Conservation (phyloP, 2,329 filamentous ascomycete genomes). For the Cytospora schulzeri region DNA sequence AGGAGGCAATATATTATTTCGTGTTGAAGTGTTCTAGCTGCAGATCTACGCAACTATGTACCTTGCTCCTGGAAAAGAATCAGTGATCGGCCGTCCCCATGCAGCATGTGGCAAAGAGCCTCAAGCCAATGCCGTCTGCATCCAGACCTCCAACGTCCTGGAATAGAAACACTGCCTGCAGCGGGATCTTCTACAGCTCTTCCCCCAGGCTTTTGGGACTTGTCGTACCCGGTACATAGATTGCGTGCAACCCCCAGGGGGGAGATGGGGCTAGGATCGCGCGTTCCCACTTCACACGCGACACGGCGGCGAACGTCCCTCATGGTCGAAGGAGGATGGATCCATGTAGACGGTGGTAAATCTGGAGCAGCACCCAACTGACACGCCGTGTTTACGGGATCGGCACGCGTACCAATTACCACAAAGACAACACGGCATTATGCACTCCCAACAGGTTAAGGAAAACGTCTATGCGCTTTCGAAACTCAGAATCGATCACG, state of each 20-base stretch:
- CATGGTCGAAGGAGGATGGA: neutral
- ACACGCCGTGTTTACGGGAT: neutral
- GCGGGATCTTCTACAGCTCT: neutral
- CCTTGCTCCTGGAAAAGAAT: slow-evolving; percentile 3
- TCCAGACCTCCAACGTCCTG: neutral
- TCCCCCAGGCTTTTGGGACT: neutral
- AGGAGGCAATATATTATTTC: neutral
- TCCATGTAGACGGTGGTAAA: neutral
- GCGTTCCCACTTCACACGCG: neutral
- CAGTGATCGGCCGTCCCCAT: slow-evolving; percentile 13
- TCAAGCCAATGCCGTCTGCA: slow-evolving; percentile 15
- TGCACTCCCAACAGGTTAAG: neutral
- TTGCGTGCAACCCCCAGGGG: neutral
- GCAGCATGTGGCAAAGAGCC: slow-evolving; percentile 18
- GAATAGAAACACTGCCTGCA: neutral
- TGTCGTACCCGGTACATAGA: neutral
- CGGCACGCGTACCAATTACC: neutral
- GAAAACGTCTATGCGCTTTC: neutral
- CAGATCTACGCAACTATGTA: slow-evolving; percentile 2
- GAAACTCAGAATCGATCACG: neutral
- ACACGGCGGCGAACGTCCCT: neutral
- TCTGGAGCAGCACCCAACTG: neutral
- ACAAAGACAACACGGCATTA: neutral
- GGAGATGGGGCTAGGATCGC: neutral
- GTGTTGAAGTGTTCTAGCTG: slow-evolving; percentile 1